Conservation (phyloP, 257 asterid species). For the Coffea canephora region DNA sequence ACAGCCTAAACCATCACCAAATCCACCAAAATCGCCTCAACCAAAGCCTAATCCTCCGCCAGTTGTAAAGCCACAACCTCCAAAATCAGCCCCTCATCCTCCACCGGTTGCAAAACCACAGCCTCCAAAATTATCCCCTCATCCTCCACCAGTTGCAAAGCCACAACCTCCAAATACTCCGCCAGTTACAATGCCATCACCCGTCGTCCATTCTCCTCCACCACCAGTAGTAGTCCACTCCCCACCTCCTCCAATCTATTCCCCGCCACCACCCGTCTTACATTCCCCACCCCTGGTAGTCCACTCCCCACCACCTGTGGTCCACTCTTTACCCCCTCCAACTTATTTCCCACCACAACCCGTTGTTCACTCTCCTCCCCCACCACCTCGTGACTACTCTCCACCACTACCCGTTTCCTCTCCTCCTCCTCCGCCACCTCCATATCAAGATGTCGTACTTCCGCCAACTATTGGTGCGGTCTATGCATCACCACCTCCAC, state of each 20-base stretch:
- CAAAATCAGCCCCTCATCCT: background rate
- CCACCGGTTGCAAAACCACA: background rate
- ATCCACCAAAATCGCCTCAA: background rate
- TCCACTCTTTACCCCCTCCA: background rate
- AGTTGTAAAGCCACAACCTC: background rate
- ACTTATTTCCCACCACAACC: background rate
- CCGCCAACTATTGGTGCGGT: conserved; percentile 27
- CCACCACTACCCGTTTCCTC: background rate
- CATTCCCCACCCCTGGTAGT: background rate
- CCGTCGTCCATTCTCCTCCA: conserved; percentile 9
- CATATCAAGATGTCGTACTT: conserved; percentile 2
- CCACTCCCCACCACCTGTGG: background rate
- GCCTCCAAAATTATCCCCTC: background rate
- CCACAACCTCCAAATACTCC: background rate
- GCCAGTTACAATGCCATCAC: background rate
- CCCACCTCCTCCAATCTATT: background rate
- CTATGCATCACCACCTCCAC: conserved; percentile 40
- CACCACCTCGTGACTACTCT: no score
- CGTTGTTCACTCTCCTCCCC: no score
- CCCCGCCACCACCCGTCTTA: background rate
- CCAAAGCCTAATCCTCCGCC: conserved; percentile 2
- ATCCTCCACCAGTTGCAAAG: background rate
- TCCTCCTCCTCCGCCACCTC: conserved; percentile 8
- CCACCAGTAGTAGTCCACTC: background rate
- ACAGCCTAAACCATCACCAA: background rate